Conservation (phyloP, 2,329 filamentous ascomycete species). For the Stachybotrys elegans region DNA sequence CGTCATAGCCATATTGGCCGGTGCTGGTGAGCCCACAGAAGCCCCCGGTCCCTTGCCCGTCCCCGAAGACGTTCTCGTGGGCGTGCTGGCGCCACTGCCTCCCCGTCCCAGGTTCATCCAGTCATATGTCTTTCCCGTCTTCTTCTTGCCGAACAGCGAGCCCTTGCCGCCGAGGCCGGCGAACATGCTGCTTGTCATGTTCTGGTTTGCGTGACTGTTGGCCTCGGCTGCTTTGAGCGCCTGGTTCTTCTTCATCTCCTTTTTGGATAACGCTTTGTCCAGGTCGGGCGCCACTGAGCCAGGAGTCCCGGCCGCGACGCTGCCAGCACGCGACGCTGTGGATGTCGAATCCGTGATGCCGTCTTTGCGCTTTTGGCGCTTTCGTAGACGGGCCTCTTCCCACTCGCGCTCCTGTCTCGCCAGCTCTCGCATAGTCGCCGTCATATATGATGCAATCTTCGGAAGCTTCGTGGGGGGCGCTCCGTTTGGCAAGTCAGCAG, state of each 20-base stretch:
- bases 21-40: slow-evolving; percentile 22
- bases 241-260: slow-evolving; percentile 72
- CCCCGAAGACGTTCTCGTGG: slow-evolving; percentile 30
- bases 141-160: slow-evolving; percentile 52
- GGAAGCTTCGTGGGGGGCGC: slow-evolving; percentile 41
- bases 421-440: slow-evolving; percentile 53
- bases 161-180: slow-evolving; percentile 59
- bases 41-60: slow-evolving; percentile 27
- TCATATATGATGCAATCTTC: slow-evolving; percentile 45
- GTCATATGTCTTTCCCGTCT: slow-evolving; percentile 62
- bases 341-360: slow-evolving; percentile 47
- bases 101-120: slow-evolving; percentile 61
- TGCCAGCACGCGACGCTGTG: slow-evolving; percentile 47
- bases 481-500: slow-evolving; percentile 27
- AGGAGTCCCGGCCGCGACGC: slow-evolving; percentile 55
- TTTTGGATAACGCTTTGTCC: slow-evolving; percentile 75
- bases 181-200: slow-evolving; percentile 75
- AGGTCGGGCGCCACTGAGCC: slow-evolving; percentile 58
- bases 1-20: slow-evolving; percentile 39
- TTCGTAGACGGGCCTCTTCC: slow-evolving; percentile 67
- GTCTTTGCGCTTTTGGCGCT: slow-evolving; percentile 59
- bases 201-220: slow-evolving; percentile 74
- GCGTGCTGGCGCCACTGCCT: slow-evolving; percentile 50
- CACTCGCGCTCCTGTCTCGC: slow-evolving; percentile 62
- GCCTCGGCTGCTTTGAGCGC: slow-evolving; percentile 74